These are phyloP conservation scores for Amauroascus verrucosus DNA, from an alignment of 2,329 filamentous ascomycete species.

Conservation along the genomic window DNA sequence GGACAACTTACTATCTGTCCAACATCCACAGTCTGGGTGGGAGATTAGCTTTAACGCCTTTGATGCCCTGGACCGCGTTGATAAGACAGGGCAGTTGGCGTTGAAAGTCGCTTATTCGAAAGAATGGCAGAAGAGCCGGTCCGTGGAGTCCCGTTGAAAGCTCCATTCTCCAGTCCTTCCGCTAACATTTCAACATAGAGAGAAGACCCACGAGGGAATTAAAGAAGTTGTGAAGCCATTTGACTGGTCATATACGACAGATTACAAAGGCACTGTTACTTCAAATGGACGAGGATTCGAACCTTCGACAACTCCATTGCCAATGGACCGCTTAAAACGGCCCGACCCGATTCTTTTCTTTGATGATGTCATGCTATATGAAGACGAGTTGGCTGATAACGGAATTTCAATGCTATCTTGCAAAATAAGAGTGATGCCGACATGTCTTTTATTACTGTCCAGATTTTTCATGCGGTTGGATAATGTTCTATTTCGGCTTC, in stretches of 20 bases:
- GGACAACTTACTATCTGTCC: slow-evolving; percentile 72
- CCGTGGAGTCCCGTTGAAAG: slow-evolving; percentile 35
- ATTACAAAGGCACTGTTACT: slow-evolving; percentile 60
- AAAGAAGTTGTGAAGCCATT: slow-evolving; percentile 91
- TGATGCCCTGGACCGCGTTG: slow-evolving; percentile 79
- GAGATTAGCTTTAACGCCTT: slow-evolving; percentile 69
- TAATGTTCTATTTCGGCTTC: slow-evolving; percentile 73
- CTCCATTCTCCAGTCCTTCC: neutral
- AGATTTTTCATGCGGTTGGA: slow-evolving; percentile 90
- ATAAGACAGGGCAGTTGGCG: slow-evolving; percentile 87
- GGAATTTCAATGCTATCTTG: slow-evolving; percentile 82
- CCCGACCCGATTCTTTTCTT: slow-evolving; percentile 94
- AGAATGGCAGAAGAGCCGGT: slow-evolving; percentile 68
- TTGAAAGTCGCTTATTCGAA: slow-evolving; percentile 86
- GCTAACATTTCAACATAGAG: slow-evolving; percentile 38
- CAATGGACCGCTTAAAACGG: slow-evolving; percentile 73
- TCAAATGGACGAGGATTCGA: slow-evolving; percentile 31
- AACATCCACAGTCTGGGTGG: slow-evolving; percentile 68
- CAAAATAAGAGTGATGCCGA: slow-evolving; percentile 88
- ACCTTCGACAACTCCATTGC: slow-evolving; percentile 51
- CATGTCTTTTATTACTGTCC: slow-evolving; percentile 70
- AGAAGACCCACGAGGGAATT: slow-evolving; percentile 72
- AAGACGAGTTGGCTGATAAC: slow-evolving; percentile 96
- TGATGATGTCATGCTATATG: slow-evolving; percentile 90
- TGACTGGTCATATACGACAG: slow-evolving; percentile 94